These are phyloP conservation scores for Zymoseptoria pseudotritici DNA, from an alignment of 2,329 filamentous ascomycete species.

Conservation along the genomic window DNA sequence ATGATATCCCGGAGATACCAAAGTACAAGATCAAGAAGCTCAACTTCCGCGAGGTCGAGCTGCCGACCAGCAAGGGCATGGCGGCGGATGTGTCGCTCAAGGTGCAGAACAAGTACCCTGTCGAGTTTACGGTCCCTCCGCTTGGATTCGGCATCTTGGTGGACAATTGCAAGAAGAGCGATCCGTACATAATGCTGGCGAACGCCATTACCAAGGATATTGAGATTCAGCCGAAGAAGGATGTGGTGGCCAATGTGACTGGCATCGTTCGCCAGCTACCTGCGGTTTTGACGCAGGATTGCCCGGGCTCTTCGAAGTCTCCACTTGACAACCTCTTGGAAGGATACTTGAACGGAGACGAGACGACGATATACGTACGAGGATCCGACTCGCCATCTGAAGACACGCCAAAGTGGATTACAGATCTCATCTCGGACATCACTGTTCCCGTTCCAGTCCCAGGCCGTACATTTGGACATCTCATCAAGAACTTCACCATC, in stretches of 20 bases:
- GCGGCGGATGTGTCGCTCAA: conserved; percentile 69
- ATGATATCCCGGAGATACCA: conserved; percentile 68
- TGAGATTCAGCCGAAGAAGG: conserved; percentile 58
- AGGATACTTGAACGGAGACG: conserved; percentile 71
- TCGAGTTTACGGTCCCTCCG: conserved; percentile 68
- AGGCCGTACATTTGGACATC: conserved; percentile 68
- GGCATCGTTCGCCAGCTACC: conserved; percentile 69
- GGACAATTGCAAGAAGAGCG: conserved; percentile 64
- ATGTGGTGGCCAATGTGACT: conserved; percentile 61
- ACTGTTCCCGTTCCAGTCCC: conserved; percentile 80
- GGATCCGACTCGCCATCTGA: conserved; percentile 60
- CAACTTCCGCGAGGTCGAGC: conserved; percentile 64
- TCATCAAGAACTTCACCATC: conserved; percentile 83
- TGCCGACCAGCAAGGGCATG: conserved; percentile 57
- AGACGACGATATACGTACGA: conserved; percentile 73
- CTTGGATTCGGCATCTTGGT: conserved; percentile 81
- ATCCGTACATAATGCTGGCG: conserved; percentile 71
- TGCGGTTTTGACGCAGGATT: conserved; percentile 61
- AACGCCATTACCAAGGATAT: conserved; percentile 63
- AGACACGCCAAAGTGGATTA: conserved; percentile 73
- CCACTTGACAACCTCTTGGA: conserved; percentile 77
- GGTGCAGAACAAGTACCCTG: conserved; percentile 68
- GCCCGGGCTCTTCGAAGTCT: conserved; percentile 69
- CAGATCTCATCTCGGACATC: conserved; percentile 70
- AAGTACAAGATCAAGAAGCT: conserved; percentile 75